Evolutionary conservation across 2,329 filamentous ascomycete species (phyloP), one percentile per base, ranked within the genome.

Genomic region (Chrysoporthe puriensis): DNA sequence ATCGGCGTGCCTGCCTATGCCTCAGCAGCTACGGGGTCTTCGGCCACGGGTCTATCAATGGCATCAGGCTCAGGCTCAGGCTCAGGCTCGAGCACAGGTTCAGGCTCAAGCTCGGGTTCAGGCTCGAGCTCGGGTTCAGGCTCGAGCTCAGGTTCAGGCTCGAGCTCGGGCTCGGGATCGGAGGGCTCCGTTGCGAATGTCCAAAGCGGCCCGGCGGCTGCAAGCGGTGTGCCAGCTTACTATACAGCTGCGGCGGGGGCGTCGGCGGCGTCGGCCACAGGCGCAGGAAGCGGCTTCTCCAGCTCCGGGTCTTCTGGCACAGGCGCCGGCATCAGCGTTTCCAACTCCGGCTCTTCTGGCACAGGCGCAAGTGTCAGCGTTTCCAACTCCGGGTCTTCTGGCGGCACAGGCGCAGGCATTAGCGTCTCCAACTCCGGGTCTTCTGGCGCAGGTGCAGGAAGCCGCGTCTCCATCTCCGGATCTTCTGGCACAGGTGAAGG

Each of bases 1-100:
- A 26, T 6, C 2, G 56, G 56, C n/a, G 56, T 36, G 11, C 36
- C 32, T 42, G 56, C 56, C 13, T 58, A 36, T 58, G 56, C 34
- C n/a, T 58, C 56, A 21, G 56, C 56, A 7, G 56, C 56, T 58
- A 34, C 56, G n/a, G 56, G 56, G 14, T 58, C 56, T 26, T 58
- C 56, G n/a, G 56, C 56, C 32, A 58, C 56, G 16, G 34, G 56
- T 14, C 34, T 42, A 6, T 58, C 56, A 2, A 58, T 58, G 56
- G 32, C 56, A 58, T 34, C 32, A 1, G 13, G 32, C 16, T 18
- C 54, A 8, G 14, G 32, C 36, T 58, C 54, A 18, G 32, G 26
- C 11, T 32, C 26, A 34, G 34, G 46, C 46, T 44, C 43, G 16
- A 44, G 43, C 43, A 13, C 43, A 44, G 43, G 43, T 14, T 44